Percentiles rank a stretch among this genome's conserved stretches.
Conservation (phyloP, 176 grass and related monocot species). For the Saccharum officinarum region DNA sequence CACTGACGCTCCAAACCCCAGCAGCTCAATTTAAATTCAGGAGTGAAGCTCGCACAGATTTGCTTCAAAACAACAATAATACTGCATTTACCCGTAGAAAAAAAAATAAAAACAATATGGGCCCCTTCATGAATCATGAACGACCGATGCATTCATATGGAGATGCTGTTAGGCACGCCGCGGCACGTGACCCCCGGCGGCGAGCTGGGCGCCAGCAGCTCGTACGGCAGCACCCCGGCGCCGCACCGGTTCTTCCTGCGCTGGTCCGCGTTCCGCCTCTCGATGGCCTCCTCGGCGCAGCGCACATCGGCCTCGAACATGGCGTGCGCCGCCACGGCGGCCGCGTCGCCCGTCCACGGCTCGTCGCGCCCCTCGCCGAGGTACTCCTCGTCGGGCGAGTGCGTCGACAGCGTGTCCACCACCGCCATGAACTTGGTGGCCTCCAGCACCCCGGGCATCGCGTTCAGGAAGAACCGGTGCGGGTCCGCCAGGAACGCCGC, state of each 20-base stretch:
- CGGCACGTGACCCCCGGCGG: slow-evolving; percentile 86
- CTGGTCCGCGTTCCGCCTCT: slow-evolving; percentile 63
- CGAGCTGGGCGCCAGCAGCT: slow-evolving; percentile 88
- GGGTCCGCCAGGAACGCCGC: slow-evolving; percentile 75
- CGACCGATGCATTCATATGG: slow-evolving; percentile 48
- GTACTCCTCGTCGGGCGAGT: slow-evolving; percentile 99
- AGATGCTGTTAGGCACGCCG: slow-evolving; percentile 97
- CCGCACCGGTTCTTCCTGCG: slow-evolving; percentile 71
- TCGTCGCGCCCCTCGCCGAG: slow-evolving; percentile 70
- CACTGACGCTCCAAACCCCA: not conserved
- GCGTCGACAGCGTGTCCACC: slow-evolving; percentile 93
- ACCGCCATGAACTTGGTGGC: slow-evolving; percentile 99
- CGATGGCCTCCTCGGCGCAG: slow-evolving; percentile 72
- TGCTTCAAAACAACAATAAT: not conserved
- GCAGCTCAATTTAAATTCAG: not conserved
- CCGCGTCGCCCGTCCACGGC: slow-evolving; percentile 79
- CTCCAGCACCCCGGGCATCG: slow-evolving; percentile 86
- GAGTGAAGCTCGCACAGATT: not conserved
- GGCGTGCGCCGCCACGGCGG: slow-evolving; percentile 54
- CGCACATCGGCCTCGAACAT: slow-evolving; percentile 70
- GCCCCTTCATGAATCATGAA: not conserved
- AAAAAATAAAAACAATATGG: not conserved
- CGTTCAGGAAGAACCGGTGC: slow-evolving; percentile 90
- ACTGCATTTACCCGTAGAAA: not conserved
- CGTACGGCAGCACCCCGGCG: slow-evolving; percentile 89